phyloP scores from a whole-genome alignment of 306 rosid genomes.

The Hippophae rhamnoides region DNA sequence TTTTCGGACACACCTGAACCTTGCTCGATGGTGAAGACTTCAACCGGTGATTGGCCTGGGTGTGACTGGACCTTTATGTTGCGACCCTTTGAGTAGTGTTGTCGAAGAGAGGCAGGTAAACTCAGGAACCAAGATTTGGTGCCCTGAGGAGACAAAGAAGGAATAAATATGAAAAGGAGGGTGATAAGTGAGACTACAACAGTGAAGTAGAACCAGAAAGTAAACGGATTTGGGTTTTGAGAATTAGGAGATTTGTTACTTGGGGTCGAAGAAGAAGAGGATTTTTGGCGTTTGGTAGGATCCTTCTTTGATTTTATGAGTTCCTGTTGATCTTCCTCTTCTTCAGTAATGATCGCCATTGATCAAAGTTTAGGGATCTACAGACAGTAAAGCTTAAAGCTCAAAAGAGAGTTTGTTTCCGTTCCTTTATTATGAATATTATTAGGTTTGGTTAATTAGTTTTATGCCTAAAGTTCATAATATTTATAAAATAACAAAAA shows the following conservation, averaged over 20 bases:
- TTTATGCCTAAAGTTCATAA: too few species aligned
- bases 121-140: constrained; percentile 63
- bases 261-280: constrained; percentile 21
- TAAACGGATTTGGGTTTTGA: constrained; percentile 33
- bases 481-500: too few species aligned
- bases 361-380: constrained; percentile 16
- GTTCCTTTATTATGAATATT: neutral
- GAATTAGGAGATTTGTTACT: constrained; percentile 15
- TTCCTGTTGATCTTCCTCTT: constrained; percentile 30
- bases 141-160: constrained; percentile 50
- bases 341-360: constrained; percentile 85
- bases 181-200: constrained; percentile 50
- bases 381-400: neutral
- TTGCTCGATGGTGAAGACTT: constrained; percentile 50
- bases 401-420: neutral
- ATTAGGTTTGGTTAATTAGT: too few species aligned
- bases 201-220: constrained; percentile 82
- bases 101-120: constrained; percentile 60
- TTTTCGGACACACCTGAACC: constrained; percentile 37
- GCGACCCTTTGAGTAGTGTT: constrained; percentile 70
- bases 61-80: constrained; percentile 56
- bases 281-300: constrained; percentile 18
- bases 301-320: constrained; percentile 17
- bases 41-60: constrained; percentile 39
- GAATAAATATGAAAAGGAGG: constrained; percentile 32